These are phyloP conservation scores for Artomyces pyxidatus DNA, from an alignment of 768 basidiomycete genomes.

Conservation along the genomic window DNA sequence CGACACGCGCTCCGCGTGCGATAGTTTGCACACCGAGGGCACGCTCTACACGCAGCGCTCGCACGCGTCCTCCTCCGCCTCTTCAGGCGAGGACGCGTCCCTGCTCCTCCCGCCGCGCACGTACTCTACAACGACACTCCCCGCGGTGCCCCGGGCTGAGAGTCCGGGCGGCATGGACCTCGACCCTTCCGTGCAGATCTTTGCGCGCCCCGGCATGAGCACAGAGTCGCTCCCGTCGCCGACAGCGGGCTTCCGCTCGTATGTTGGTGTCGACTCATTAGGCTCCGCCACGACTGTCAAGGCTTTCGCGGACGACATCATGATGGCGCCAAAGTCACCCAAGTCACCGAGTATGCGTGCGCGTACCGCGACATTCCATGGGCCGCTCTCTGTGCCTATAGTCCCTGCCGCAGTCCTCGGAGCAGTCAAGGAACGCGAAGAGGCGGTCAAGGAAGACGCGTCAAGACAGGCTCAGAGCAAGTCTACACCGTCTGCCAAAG, in stretches of 20 bases:
- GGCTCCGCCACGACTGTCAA: not conserved
- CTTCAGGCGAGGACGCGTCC: not conserved
- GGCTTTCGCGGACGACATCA: not conserved
- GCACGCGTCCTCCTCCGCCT: slow-evolving; percentile 3
- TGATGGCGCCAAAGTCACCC: no score
- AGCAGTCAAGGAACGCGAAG: slow-evolving; percentile 10
- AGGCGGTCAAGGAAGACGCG: slow-evolving; percentile 10
- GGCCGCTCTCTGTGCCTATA: slow-evolving; percentile 2
- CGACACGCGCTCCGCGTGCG: slow-evolving; percentile 4
- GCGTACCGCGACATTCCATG: slow-evolving; percentile 12
- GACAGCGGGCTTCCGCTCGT: slow-evolving; percentile 9
- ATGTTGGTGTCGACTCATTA: not conserved
- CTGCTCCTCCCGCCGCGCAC: slow-evolving; percentile 8
- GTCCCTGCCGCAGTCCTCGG: slow-evolving; percentile 4
- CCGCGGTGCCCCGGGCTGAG: slow-evolving; percentile 21
- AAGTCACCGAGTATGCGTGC: no score
- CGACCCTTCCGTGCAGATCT: slow-evolving; percentile 68
- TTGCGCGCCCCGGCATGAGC: slow-evolving; percentile 69
- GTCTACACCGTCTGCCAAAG: not conserved
- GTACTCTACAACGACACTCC: slow-evolving; percentile 28
- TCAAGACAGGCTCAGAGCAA: slow-evolving; percentile 1
- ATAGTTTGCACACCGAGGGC: slow-evolving; percentile 6
- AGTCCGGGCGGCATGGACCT: slow-evolving; percentile 41
- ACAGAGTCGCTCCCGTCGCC: slow-evolving; percentile 58
- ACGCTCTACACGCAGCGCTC: slow-evolving; percentile 9